phyloP scores from a whole-genome alignment of 768 basidiomycete species.

The Boletus subparvulus region DNA sequence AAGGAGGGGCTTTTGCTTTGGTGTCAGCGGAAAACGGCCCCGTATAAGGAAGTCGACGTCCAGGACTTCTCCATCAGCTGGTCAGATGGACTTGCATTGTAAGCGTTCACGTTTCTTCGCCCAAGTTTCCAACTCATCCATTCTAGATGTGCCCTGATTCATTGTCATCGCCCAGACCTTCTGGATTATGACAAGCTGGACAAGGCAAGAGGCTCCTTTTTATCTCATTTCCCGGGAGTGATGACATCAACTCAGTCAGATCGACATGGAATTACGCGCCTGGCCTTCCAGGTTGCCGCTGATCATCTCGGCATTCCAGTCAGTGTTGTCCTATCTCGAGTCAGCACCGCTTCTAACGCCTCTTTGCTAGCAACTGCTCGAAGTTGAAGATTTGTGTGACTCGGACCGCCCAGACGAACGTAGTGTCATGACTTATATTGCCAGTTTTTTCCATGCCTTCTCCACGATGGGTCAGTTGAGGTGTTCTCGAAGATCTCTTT shows the following conservation, averaged over 20 bases:
- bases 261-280: conserved; percentile 76
- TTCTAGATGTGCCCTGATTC: conserved; percentile 90
- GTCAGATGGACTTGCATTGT: conserved; percentile 95
- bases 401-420: conserved; percentile 88
- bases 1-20: conserved; percentile 96
- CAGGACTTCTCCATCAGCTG: conserved; percentile 92
- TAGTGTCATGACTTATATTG: conserved; percentile 97
- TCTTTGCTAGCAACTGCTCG: conserved; percentile 75
- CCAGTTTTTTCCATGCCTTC: conserved; percentile 97
- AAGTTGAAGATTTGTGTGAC: conserved; percentile 94
- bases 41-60: conserved; percentile 89
- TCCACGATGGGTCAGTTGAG: conserved; percentile 81
- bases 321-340: conserved; percentile 28
- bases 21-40: conserved; percentile 95
- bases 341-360: conserved; percentile 3
- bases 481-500: neutral
- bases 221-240: neutral
- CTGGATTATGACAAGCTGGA: conserved; percentile 85
- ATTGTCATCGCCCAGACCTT: conserved; percentile 94
- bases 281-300: conserved; percentile 87
- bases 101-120: conserved; percentile 29
- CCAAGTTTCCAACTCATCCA: conserved; percentile 7
- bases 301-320: conserved; percentile 91
- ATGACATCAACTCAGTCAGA: conserved; percentile 51
- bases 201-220: conserved; percentile 52